Percentiles rank a stretch among this genome's conserved stretches.
phyloP scores from a whole-genome alignment of 1,284 basidiomycete species.

The Blastosporella zonata region DNA sequence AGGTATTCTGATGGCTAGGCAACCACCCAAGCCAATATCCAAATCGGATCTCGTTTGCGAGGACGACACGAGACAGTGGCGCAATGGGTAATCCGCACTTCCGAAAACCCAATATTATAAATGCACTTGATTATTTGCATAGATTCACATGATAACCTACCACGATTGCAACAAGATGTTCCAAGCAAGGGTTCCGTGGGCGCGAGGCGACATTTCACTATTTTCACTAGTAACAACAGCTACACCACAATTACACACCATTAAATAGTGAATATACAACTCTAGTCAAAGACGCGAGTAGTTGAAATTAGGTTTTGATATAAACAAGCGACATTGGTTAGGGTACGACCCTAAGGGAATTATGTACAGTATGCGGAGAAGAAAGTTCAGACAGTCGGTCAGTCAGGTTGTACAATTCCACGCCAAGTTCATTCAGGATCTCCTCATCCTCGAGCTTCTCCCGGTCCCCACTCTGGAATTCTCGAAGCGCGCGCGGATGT shows the following conservation, averaged over 20 bases:
- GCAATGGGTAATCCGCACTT: too few species aligned
- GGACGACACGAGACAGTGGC: conserved; percentile 14
- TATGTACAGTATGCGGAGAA: not conserved
- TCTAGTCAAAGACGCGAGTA: not conserved
- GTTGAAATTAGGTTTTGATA: not conserved
- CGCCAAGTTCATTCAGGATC: conserved; percentile 5
- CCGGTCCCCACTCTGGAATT: conserved; percentile 28
- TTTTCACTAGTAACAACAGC: not conserved
- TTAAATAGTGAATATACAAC: not conserved
- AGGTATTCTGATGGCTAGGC: conserved; percentile 24
- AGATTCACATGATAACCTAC: too few species aligned
- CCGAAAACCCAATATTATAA: too few species aligned
- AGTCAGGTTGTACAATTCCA: not conserved
- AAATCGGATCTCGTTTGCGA: conserved; percentile 27
- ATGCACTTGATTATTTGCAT: too few species aligned
- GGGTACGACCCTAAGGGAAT: not conserved
- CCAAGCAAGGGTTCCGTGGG: too few species aligned
- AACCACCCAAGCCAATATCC: conserved; percentile 15
- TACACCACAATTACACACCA: conserved; percentile 5
- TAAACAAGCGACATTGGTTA: not conserved
- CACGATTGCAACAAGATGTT: too few species aligned
- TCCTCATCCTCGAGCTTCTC: conserved; percentile 18
- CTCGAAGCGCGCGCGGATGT: conserved; percentile 52
- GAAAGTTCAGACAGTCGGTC: not conserved
- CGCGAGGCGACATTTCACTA: too few species aligned